Evolutionary conservation across 805 yeast genomes (phyloP).

Genomic region (Sugiyamaella floridensis): DNA sequence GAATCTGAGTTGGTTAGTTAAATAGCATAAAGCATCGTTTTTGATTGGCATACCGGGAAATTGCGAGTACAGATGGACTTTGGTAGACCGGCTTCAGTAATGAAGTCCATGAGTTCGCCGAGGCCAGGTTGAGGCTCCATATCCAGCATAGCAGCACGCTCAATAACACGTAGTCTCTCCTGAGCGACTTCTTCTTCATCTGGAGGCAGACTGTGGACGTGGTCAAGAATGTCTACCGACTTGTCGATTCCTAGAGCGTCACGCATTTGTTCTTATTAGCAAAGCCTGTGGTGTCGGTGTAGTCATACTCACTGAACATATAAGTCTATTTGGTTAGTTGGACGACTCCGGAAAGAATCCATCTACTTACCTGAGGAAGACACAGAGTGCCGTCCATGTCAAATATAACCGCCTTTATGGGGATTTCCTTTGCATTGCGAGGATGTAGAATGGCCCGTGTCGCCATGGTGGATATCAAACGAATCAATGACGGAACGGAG

Average conservation of each 20-base stretch:
- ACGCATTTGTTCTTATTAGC: constrained; percentile 46
- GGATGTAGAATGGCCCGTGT: constrained; percentile 13
- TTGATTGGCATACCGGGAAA: constrained; percentile 26
- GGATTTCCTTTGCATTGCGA: constrained; percentile 23
- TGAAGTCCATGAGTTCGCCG: constrained; percentile 34
- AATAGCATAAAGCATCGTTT: not conserved
- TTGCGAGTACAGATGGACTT: constrained; percentile 63
- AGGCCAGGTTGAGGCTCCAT: constrained; percentile 48
- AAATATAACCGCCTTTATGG: constrained; percentile 51
- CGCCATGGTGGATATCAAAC: not conserved
- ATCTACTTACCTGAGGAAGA: constrained; percentile 43
- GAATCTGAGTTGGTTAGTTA: constrained; percentile 25
- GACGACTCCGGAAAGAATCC: not conserved
- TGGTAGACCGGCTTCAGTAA: constrained; percentile 30
- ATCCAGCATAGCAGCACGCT: constrained; percentile 52
- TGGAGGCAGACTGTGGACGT: constrained; percentile 39
- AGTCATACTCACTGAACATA: constrained; percentile 17
- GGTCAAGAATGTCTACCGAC: constrained; percentile 46
- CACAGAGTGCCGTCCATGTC: constrained; percentile 80
- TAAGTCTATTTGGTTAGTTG: constrained; percentile 9
- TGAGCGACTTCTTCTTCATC: constrained; percentile 40
- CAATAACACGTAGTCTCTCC: constrained; percentile 44
- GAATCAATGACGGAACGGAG: not conserved
- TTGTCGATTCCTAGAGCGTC: constrained; percentile 45
- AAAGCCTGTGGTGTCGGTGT: not conserved